Conservation (phyloP, 108 stramenopile genomes). For the Pelagomonas calceolata region DNA sequence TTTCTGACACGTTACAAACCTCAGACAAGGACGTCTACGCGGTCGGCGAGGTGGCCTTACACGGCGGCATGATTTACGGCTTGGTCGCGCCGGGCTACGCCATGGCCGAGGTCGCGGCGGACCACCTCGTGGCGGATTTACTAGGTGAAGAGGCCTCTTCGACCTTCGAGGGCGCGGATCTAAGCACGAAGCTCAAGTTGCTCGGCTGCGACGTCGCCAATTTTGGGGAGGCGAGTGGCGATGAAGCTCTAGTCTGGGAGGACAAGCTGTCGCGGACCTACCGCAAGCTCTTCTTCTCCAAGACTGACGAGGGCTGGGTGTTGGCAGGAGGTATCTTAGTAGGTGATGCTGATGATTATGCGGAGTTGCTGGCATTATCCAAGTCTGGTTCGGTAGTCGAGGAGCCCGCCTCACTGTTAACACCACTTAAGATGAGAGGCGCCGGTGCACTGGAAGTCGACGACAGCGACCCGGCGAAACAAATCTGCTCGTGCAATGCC, state of each 20-base stretch:
- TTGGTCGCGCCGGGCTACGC: constrained; percentile 79
- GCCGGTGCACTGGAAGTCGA: constrained; percentile 35
- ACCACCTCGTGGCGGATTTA: constrained; percentile 50
- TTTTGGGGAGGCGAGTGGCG: constrained; percentile 72
- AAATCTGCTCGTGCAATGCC: constrained; percentile 86
- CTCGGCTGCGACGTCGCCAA: constrained; percentile 87
- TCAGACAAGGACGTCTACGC: constrained; percentile 67
- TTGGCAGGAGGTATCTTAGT: constrained; percentile 81
- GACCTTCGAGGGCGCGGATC: constrained; percentile 75
- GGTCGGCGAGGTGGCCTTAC: constrained; percentile 77
- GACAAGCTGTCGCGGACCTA: constrained; percentile 72
- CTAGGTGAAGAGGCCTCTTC: constrained; percentile 21
- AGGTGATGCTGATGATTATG: constrained; percentile 79
- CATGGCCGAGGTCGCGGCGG: constrained; percentile 74
- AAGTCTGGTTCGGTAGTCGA: constrained; percentile 54
- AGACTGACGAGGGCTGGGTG: constrained; percentile 52
- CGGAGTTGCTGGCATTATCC: constrained; percentile 52
- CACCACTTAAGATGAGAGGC: constrained; percentile 51
- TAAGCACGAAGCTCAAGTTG: constrained; percentile 86
- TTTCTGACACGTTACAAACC: constrained; percentile 68
- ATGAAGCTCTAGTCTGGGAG: constrained; percentile 66
- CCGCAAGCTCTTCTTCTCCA: constrained; percentile 87
- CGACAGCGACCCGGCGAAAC: constrained; percentile 53
- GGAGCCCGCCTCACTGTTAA: constrained; percentile 48
- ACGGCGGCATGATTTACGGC: constrained; percentile 85